Evolutionary conservation across 495 filamentous ascomycete species (phyloP).

Genomic region (Mytilinidion resinicola): DNA sequence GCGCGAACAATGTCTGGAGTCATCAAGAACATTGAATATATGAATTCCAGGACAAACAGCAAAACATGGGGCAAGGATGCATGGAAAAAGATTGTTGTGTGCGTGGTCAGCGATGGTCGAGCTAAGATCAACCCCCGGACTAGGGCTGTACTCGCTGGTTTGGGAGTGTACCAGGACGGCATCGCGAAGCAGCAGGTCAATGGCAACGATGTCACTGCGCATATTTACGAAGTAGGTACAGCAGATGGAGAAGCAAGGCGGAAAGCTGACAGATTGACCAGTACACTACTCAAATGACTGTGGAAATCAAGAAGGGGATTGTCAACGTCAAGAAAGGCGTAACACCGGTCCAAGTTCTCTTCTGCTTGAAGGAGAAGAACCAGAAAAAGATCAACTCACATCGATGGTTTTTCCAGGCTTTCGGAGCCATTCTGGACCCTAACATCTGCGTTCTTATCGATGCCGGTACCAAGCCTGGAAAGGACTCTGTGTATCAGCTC

Average conservation of each 20-base stretch:
- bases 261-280: constrained; percentile 7
- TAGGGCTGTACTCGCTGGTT: constrained; percentile 77
- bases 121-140: constrained; percentile 96
- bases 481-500: constrained; percentile 88
- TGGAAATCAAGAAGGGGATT: constrained; percentile 81
- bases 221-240: constrained; percentile 73
- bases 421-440: constrained; percentile 84
- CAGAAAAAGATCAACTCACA: constrained; percentile 99
- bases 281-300: constrained; percentile 89
- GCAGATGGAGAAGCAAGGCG: not conserved
- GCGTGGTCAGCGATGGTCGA: constrained; percentile 95
- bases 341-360: constrained; percentile 90
- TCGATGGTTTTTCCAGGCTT: constrained; percentile 98
- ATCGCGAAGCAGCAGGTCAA: constrained; percentile 99
- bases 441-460: constrained; percentile 97
- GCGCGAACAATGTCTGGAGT: constrained; percentile 96
- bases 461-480: constrained; percentile 89
- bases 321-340: constrained; percentile 70
- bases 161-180: constrained; percentile 97
- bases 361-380: constrained; percentile 99
- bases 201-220: constrained; percentile 91
- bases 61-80: constrained; percentile 98
- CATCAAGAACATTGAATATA: constrained; percentile 96
- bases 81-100: constrained; percentile 99
- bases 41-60: constrained; percentile 83